Base-by-base conservation (phyloP, 805 yeast genomes). In the Zygosaccharomyces bailii region DNA sequence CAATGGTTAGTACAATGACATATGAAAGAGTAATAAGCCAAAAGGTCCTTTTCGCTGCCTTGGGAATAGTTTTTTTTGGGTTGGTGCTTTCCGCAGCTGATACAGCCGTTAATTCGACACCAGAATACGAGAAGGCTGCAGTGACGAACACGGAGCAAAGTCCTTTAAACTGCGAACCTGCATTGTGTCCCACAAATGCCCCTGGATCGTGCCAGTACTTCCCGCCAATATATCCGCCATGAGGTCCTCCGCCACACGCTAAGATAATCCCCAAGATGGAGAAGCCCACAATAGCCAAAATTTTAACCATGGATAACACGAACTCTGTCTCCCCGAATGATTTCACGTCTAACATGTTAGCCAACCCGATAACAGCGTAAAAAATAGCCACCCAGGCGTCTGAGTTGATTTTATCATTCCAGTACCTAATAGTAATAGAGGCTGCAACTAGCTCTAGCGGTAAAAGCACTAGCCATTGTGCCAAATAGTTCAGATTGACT, bases 21-120 rank as follows among this genome's bases (percentile, higher is more conserved):
- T 86, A 86, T 60, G 86, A 85, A 53, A 84, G 63, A 11, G 81
- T 68, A 45, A 86, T 81, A 67, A 93, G 75, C 90, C 91, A 85
- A 67, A 86, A 84, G 3, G 84, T 87, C 67, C 86, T 90, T 65
- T 84, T 85, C 47, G 83, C 78, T 34, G 91, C 90, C 40, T 74
- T 73, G 29, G 91, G 93, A 44, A 84, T 73, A 2, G 84, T 66
- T 44, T 70, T 71, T 18, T 16, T 34, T 36, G 93, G 91, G 61
- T 84, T 77, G 27, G 66, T 74, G 18, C 87, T 73, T 63, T 86
- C 95, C 6, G 90, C 90, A 24, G 90, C 85, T 8, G 89, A 84
- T 32, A 85, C 71, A 40, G 88, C 86, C 31, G 78, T 76, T 53
- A 85, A 69, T 65, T 85, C 93, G 13, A 86, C 76, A 47, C 91